These are phyloP conservation scores for Eucalyptus marginata DNA, from an alignment of 345 rosid species.

Conservation along the genomic window DNA sequence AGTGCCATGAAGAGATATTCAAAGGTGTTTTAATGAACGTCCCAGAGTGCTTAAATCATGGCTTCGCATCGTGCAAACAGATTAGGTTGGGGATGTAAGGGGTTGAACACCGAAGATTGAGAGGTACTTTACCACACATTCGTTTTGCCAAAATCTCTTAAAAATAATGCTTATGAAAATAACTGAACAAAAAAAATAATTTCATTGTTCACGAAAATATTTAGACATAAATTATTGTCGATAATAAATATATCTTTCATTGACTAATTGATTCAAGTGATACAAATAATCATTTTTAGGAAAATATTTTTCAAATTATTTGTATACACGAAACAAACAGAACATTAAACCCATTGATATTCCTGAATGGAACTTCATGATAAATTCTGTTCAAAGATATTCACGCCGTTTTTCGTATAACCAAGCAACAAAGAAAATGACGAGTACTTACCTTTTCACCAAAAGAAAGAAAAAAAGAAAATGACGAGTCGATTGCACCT, in stretches of 20 bases:
- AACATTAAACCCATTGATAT: background rate
- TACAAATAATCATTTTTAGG: too few relatives aligned
- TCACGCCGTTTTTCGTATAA: too few relatives aligned
- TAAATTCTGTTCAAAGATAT: background rate
- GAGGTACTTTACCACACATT: too few relatives aligned
- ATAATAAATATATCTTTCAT: background rate
- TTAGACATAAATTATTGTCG: background rate
- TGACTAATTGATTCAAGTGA: background rate
- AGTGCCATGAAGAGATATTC: background rate
- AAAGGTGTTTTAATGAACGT: background rate
- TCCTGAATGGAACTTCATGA: background rate
- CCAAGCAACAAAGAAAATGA: background rate
- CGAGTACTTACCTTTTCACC: too few relatives aligned
- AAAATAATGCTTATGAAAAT: background rate
- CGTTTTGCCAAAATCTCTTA: too few relatives aligned
- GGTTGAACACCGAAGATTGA: too few relatives aligned
- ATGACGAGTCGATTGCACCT: background rate
- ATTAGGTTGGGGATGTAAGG: background rate
- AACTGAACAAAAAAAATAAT: too few relatives aligned
- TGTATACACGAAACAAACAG: fast-evolving
- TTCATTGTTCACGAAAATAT: too few relatives aligned
- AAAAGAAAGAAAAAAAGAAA: too few relatives aligned
- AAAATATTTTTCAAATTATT: too few relatives aligned
- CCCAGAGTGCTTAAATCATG: background rate
- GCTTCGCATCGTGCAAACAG: background rate